Percentiles rank a stretch among this genome's conserved stretches.
phyloP scores from a whole-genome alignment of 164 flowering plant genomes.

The Liquidambar formosana region DNA sequence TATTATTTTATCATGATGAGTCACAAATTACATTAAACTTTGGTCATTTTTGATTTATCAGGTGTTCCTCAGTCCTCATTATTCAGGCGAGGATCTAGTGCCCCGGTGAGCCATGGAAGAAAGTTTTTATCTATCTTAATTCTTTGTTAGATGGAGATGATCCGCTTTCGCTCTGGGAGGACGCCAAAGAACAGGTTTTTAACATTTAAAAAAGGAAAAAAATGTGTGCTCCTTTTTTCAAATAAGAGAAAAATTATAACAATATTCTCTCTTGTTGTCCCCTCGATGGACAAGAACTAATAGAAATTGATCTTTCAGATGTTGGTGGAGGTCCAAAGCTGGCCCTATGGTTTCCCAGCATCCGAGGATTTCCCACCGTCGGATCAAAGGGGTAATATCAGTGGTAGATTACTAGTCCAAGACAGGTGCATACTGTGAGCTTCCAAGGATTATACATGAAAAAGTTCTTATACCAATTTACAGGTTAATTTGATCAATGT shows the following conservation, averaged over 20 bases:
- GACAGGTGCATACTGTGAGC: too few species aligned
- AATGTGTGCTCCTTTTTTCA: too few species aligned
- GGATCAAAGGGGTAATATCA: constrained; percentile 58
- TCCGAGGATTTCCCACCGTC: constrained; percentile 63
- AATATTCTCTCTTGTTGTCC: too few species aligned
- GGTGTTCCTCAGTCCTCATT: constrained; percentile 82
- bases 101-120: constrained; percentile 85
- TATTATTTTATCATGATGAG: too few species aligned
- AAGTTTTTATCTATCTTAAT: constrained; percentile 81
- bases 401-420: constrained; percentile 60
- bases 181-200: constrained; percentile 44
- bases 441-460: too few species aligned
- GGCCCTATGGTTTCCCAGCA: constrained; percentile 84
- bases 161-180: constrained; percentile 44
- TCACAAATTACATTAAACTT: too few species aligned
- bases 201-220: neutral
- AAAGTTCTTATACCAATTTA: too few species aligned
- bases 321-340: constrained; percentile 61
- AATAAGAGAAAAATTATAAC: too few species aligned
- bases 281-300: too few species aligned
- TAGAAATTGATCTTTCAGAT: constrained; percentile 39
- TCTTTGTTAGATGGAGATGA: constrained; percentile 36
- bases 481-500: neutral
- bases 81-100: constrained; percentile 63
- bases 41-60: constrained; percentile 22